Conservation (phyloP, 1,139 yeast species). For the Arxiozyma telluris region DNA sequence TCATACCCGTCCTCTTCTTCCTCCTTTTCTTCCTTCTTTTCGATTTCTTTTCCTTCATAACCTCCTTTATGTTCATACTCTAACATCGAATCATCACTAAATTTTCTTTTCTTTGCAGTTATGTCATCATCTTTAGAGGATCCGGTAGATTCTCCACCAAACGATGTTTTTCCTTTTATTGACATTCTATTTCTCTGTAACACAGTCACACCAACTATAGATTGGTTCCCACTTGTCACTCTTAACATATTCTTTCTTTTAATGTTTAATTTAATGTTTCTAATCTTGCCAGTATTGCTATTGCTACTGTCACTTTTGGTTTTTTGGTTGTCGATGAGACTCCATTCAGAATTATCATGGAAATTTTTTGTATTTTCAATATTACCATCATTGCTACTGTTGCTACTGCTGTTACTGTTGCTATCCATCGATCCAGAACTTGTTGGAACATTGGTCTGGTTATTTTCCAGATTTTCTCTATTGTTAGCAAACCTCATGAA, state of each 20-base stretch:
- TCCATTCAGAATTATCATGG: conserved; percentile 10
- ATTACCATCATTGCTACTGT: conserved; percentile 1
- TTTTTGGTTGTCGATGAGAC: neutral
- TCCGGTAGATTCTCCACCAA: conserved; percentile 1
- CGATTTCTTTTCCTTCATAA: neutral
- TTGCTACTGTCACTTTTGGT: neutral
- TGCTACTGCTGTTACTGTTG: neutral
- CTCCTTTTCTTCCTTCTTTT: neutral
- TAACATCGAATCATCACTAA: neutral
- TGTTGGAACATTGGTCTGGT: neutral
- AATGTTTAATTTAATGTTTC: neutral
- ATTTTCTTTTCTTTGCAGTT: neutral
- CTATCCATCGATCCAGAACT: neutral
- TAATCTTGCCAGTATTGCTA: neutral
- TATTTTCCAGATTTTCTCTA: neutral
- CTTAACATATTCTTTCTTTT: neutral
- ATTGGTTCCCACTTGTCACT: conserved; percentile 1
- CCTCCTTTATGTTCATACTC: too few species aligned
- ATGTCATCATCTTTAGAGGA: neutral
- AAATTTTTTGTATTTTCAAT: conserved; percentile 2
- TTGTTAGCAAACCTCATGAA: conserved; percentile 37
- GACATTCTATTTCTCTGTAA: neutral
- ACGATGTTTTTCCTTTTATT: conserved; percentile 3
- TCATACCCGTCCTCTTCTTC: conserved; percentile 11
- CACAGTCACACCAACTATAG: conserved; percentile 5